Conservation (phyloP, 352 stramenopile species). For the Phytopythium aichiense region DNA sequence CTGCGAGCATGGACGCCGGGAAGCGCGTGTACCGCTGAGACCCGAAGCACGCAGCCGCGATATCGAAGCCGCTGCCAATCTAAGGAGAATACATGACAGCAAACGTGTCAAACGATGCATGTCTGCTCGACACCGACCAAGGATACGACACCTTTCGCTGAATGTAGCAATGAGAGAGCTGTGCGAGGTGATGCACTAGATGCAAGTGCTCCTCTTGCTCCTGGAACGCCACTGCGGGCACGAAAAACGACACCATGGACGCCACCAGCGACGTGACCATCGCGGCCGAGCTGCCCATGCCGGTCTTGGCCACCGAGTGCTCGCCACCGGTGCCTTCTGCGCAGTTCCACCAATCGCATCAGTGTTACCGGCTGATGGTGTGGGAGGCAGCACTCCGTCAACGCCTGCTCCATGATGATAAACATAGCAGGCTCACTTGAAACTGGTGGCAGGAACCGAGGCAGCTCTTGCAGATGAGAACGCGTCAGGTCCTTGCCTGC, state of each 20-base stretch:
- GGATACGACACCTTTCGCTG: conserved; percentile 87
- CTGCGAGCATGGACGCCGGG: conserved; percentile 44
- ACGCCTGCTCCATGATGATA: background rate
- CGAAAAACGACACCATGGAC: conserved; percentile 84
- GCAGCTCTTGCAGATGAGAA: conserved; percentile 66
- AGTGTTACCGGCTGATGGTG: background rate
- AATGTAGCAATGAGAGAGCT: conserved; percentile 94
- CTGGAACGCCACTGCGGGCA: conserved; percentile 28
- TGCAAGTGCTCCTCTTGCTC: conserved; percentile 19
- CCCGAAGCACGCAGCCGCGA: conserved; percentile 92
- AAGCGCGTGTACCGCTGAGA: conserved; percentile 94
- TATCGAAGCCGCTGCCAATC: conserved; percentile 97
- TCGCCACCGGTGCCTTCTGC: conserved; percentile 33
- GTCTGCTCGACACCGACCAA: background rate
- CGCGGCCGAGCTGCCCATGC: conserved; percentile 94
- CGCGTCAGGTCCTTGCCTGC: conserved; percentile 49
- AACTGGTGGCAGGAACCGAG: conserved; percentile 78
- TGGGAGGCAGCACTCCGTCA: background rate
- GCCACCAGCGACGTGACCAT: conserved; percentile 94
- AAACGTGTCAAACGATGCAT: background rate
- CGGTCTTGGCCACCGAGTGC: conserved; percentile 90
- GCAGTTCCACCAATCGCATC: background rate
- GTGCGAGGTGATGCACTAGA: conserved; percentile 93
- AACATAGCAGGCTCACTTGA: conserved; percentile 21
- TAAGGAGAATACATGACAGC: conserved; percentile 8